These are phyloP conservation scores for Yamadazyma scolyti DNA, from an alignment of 805 yeast species.

Conservation along the genomic window DNA sequence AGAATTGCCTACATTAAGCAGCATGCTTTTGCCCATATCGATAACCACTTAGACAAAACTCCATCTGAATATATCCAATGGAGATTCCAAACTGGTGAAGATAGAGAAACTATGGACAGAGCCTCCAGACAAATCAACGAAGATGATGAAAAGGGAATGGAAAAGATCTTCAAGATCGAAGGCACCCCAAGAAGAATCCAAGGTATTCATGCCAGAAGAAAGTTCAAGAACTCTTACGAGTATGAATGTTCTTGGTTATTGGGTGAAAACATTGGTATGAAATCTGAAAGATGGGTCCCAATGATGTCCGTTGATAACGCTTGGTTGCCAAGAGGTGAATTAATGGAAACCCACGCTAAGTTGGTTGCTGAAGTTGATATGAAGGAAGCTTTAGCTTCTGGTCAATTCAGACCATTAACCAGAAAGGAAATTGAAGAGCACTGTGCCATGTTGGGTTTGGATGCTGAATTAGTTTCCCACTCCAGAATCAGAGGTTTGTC, in stretches of 20 bases:
- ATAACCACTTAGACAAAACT: constrained; percentile 97
- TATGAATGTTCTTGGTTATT: constrained; percentile 96
- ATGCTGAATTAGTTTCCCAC: constrained; percentile 98
- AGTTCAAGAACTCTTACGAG: constrained; percentile 99
- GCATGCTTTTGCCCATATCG: constrained; percentile 99
- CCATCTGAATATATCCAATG: constrained; percentile 99
- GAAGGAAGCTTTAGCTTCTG: constrained; percentile 99
- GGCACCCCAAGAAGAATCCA: constrained; percentile 97
- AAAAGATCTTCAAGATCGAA: constrained; percentile 98
- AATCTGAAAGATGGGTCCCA: constrained; percentile 99
- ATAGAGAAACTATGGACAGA: constrained; percentile 99
- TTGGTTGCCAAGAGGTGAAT: constrained; percentile 97
- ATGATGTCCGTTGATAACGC: constrained; percentile 99
- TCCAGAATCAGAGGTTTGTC: constrained; percentile 99
- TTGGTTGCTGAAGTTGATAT: constrained; percentile 99
- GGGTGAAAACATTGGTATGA: constrained; percentile 99
- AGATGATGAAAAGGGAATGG: constrained; percentile 96
- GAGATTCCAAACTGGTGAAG: constrained; percentile 99
- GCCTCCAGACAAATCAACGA: constrained; percentile 98
- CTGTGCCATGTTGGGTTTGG: constrained; percentile 98
- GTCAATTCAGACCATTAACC: constrained; percentile 99
- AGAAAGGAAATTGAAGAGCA: constrained; percentile 99
- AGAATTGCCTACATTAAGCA: constrained; percentile 99
- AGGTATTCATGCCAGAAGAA: constrained; percentile 94
- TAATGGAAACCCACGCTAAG: constrained; percentile 92